Evolutionary conservation across 331 rosid species (phyloP), one percentile per base, ranked within the genome.

Genomic region (Cydonia oblonga): DNA sequence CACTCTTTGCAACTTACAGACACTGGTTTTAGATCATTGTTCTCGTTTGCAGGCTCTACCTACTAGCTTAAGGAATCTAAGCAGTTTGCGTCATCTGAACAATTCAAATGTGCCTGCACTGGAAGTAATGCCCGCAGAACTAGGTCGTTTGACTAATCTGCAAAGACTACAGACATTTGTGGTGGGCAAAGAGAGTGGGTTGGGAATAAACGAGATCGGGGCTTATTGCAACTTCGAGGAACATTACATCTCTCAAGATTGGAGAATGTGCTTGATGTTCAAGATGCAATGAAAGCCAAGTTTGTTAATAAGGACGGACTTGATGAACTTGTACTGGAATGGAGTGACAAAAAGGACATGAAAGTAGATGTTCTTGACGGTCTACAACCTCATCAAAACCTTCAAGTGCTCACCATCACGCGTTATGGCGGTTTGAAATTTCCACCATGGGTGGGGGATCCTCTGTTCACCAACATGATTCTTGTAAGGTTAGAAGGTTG

Each of bases 251-350:
- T 38, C 44, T 38, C 1, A 38, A 38, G 44, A 38, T 38, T 38
- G 14, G 44, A 38, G 44, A n/a, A 70, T 66, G 77, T 71, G 54
- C 1, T 1, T 5, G 30, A 75, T 24, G 25, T 35, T 0, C 44
- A 2, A 60, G 73, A 81, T 71, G 84, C 64, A 30, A 28, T n/a
- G 19, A 20, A 38, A 4, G 78, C 72, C 1, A 19, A 51, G 22
- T 29, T 72, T 23, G 68, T n/a, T 20, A 22, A 16, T 12, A 75
- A 66, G 61, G 61, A 1, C 18, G 68, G 74, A 15, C 23, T 76
- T 52, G 56, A 66, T 20, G 66, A 15, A 23, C 25, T 80, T 33
- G 38, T 14, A 6, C 33, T 80, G 66, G n/a, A 76, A 20, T 80
- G 81, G 84, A 29, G 74, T 38, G 57, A 35, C 70, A 58, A 5